A percentile compares a stretch with the other conserved stretches of the same genome.
phyloP scores from a whole-genome alignment of 1,139 yeast species.

The Yamadazyma atmosphaerica region DNA sequence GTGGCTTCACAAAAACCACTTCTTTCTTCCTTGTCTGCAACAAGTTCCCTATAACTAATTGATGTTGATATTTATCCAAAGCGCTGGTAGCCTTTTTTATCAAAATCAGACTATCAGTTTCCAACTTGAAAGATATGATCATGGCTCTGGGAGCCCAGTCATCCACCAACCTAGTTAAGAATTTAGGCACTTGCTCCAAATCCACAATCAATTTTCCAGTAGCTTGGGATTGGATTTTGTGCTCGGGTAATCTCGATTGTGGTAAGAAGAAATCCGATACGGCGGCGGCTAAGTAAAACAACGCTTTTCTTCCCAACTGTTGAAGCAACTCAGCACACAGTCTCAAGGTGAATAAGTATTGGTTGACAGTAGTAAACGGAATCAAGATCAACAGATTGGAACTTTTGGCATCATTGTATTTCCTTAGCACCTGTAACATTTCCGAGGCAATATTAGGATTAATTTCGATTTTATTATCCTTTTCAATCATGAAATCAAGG shows the following conservation, averaged over 20 bases:
- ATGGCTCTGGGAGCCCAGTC: conserved; percentile 94
- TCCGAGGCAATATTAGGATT: conserved; percentile 59
- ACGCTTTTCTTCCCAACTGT: conserved; percentile 51
- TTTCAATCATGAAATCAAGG: conserved; percentile 74
- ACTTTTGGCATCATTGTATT: conserved; percentile 61
- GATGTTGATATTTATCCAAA: conserved; percentile 82
- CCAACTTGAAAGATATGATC: conserved; percentile 93
- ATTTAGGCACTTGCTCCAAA: conserved; percentile 95
- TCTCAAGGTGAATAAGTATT: conserved; percentile 81
- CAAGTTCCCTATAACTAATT: conserved; percentile 90
- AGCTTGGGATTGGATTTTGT: conserved; percentile 85
- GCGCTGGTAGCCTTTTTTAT: conserved; percentile 78
- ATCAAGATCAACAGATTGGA: conserved; percentile 63
- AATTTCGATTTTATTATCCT: conserved; percentile 55
- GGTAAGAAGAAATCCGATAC: conserved; percentile 96
- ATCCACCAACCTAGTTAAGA: conserved; percentile 81
- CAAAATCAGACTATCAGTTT: conserved; percentile 75
- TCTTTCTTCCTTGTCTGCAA: conserved; percentile 85
- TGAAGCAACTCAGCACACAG: conserved; percentile 63
- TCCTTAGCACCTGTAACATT: conserved; percentile 64
- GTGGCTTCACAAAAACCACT: conserved; percentile 78
- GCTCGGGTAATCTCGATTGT: conserved; percentile 80
- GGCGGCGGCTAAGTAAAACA: conserved; percentile 94
- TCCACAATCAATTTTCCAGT: conserved; percentile 73
- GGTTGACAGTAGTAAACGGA: conserved; percentile 95